Base-by-base conservation (phyloP, 257 asterid species). In the Fraxinus anomala region DNA sequence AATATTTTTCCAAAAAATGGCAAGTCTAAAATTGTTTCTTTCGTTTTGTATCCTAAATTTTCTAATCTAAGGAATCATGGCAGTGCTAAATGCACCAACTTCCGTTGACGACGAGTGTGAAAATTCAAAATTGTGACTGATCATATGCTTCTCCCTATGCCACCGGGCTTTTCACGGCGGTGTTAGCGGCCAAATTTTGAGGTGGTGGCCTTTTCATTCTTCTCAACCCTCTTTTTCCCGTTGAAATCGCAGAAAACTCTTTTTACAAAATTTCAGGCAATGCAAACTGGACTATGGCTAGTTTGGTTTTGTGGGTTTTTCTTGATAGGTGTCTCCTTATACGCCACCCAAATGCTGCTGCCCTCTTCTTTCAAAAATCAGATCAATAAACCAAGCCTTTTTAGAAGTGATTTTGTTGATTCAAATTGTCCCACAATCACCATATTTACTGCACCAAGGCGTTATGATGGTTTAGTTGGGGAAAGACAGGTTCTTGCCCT, bases 291-390 rank as follows among this genome's bases (percentile, higher is more conserved):
- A 65, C 74, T 92, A 49, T 92, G 90, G 89, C 82, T 86, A 82
- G 86, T 93, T 82, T 96, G 99, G 99, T 70, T 89, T 36, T 86
- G 89, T 86, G 98, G 97, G 72, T 26, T 89, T 83, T 78, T 87
- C 83, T 87, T 96, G 85, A 90, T 93, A 75, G 85, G 81, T 33
- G 76, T 86, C 44, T 89, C 98, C 68, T 91, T 96, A 77, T 92
- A 92, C 80, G 82, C 94, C 33, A 93, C 96, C 79, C 96, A 82
- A 77, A 83, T 81, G 85, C 84, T 81, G 85, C 84, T 91, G 82
- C 84, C 90, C 54, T 82, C 74, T 83, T 77, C 88, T 68, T 79
- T 81, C 63, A 84, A 73, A 78, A 86, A 84, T 33, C 86, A 85
- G 44, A 77, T 81, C 44, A 79, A 67, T 67, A 85, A 82, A 49